Evolutionary conservation across 148 eudicot genomes (phyloP).

Genomic region (Rhododendron griersonianum): DNA sequence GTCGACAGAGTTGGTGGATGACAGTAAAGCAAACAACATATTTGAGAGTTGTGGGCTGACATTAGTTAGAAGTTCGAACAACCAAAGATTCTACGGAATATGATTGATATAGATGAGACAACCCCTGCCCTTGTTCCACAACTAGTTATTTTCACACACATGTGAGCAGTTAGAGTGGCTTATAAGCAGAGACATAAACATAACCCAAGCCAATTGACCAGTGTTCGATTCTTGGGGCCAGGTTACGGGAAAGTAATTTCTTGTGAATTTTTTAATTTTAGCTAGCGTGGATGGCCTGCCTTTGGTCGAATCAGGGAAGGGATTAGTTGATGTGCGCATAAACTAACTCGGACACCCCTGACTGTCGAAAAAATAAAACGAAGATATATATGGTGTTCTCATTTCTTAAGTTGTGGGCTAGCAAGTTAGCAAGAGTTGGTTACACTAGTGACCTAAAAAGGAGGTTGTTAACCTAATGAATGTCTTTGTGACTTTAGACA

Average conservation of each 20-base stretch:
- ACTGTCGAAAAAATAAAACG: not conserved
- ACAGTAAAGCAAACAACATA: not conserved
- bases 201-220: no score
- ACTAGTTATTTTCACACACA: not conserved
- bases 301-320: accelerated
- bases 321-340: no score
- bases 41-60: not conserved
- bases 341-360: no score
- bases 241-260: not conserved
- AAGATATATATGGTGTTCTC: not conserved
- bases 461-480: not conserved
- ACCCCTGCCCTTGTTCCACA: not conserved
- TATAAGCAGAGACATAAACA: conserved; percentile 4
- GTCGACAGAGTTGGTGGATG: not conserved
- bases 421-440: not conserved
- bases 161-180: conserved; percentile 1
- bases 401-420: not conserved
- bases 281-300: not conserved
- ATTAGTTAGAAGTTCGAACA: not conserved
- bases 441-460: conserved; percentile 11
- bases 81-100: not conserved
- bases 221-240: not conserved
- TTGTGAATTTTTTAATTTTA: no score
- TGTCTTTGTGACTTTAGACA: not conserved
- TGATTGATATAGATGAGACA: not conserved